A percentile compares a stretch with the other conserved stretches of the same genome.
Evolutionary conservation across 1,139 yeast genomes (phyloP).

Genomic region (Candida gigantensis): DNA sequence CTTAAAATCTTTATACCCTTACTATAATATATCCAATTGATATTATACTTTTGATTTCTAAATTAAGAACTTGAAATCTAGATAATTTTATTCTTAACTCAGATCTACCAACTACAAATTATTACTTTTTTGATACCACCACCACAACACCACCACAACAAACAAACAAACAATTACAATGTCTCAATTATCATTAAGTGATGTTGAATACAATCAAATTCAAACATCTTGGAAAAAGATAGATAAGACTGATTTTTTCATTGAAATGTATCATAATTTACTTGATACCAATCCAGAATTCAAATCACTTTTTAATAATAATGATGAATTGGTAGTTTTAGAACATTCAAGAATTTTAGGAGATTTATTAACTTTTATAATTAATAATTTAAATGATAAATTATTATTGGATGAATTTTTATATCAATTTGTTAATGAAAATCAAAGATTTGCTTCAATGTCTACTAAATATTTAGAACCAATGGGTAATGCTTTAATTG

Average conservation of each 20-base stretch:
- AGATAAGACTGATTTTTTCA: slow-evolving; percentile 29
- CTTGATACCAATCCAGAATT: slow-evolving; percentile 32
- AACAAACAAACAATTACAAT: slow-evolving; percentile 6
- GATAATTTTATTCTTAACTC: too few species aligned
- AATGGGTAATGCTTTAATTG: slow-evolving; percentile 43
- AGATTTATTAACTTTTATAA: slow-evolving; percentile 37
- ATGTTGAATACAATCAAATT: slow-evolving; percentile 17
- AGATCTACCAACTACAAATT: too few species aligned
- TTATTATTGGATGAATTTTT: slow-evolving; percentile 36
- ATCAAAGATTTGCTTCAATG: slow-evolving; percentile 26
- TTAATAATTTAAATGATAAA: slow-evolving; percentile 33
- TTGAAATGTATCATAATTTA: slow-evolving; percentile 37
- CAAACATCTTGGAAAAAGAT: slow-evolving; percentile 36
- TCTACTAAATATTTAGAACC: slow-evolving; percentile 42
- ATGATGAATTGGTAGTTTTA: slow-evolving; percentile 21
- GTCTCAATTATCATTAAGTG: slow-evolving; percentile 16
- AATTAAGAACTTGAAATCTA: too few species aligned
- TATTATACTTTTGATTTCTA: too few species aligned
- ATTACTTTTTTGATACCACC: not conserved
- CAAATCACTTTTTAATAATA: slow-evolving; percentile 25
- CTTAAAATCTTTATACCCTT: slow-evolving; percentile 5
- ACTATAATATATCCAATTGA: too few species aligned
- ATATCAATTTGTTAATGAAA: slow-evolving; percentile 34
- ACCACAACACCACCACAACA: too few species aligned
- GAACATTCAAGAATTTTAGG: slow-evolving; percentile 38